Evolutionary conservation across 2,329 filamentous ascomycete species (phyloP), one percentile per base, ranked within the genome.

Genomic region (Fusarium pseudonygamai): DNA sequence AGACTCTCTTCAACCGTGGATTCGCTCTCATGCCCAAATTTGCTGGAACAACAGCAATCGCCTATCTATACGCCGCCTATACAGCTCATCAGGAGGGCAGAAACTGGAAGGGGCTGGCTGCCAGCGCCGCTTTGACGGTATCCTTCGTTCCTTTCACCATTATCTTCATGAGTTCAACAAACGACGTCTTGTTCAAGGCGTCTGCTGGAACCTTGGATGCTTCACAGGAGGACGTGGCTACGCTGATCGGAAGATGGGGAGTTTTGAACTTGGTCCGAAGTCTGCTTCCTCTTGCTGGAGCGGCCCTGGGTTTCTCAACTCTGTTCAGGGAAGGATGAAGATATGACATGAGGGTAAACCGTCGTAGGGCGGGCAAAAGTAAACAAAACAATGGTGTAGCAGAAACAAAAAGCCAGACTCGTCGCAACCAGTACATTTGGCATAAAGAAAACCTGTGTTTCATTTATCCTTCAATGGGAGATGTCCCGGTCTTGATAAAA

Each of bases 81-180:
- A 75, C 80, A 36, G 76, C 78, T 6, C 65, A 66, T 34, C 50
- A 73, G 16, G 72, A 73, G 15, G 78, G 78, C 3, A 72, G 72
- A 5, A 66, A 65, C 32, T 85, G 83, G 84, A 76, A 73, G 56
- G 79, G 80, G 4, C 81, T 81, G 56, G 76, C 73, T 14, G 77
- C 74, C 2, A 83, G 80, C 1, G 83, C 75, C 16, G 75, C 60
- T 15, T 75, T 83, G 45, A 78, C 81, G n/a, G 34, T 84, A 11
- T 73, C 69, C 39, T 84, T 85, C 40, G 78, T 85, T 36, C 83
- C 84, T 3, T 85, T 80, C 50, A 85, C 84, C 2, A 5, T 81
- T 16, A n/a, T 77, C 28, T 69, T 80, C 49, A 85, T 85, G 82
- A 74, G 60, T 18, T 61, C 73, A 12, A 85, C 83, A 9, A 85